These are phyloP conservation scores for Phytophthora citricola DNA, from an alignment of 352 stramenopile species.

Conservation along the genomic window DNA sequence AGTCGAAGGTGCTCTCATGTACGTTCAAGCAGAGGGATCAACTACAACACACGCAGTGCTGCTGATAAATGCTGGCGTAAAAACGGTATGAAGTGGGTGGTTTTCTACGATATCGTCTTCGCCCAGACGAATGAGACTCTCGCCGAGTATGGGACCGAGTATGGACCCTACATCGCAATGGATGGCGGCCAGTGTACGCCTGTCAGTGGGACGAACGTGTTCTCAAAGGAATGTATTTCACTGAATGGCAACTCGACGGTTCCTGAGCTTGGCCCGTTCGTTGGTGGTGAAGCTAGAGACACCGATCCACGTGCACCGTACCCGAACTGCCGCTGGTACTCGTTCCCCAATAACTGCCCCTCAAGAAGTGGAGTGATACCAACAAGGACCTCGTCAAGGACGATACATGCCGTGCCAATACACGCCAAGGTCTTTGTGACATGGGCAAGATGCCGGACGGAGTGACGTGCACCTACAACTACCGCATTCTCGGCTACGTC, in stretches of 20 bases:
- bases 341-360: constrained; percentile 64
- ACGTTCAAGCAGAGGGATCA: constrained; percentile 84
- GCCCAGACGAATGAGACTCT: constrained; percentile 53
- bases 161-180: constrained; percentile 60
- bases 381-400: constrained; percentile 40
- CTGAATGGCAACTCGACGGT: constrained; percentile 35
- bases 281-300: constrained; percentile 46
- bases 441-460: constrained; percentile 51
- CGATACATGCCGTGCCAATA: constrained; percentile 37
- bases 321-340: constrained; percentile 67
- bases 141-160: constrained; percentile 28
- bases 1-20: constrained; percentile 83
- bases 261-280: constrained; percentile 39
- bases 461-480: constrained; percentile 69
- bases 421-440: constrained; percentile 46
- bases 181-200: constrained; percentile 62
- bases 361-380: constrained; percentile 35
- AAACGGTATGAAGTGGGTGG: constrained; percentile 73
- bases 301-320: constrained; percentile 60
- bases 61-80: constrained; percentile 60
- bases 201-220: constrained; percentile 14
- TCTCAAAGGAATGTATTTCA: constrained; percentile 22
- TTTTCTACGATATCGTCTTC: constrained; percentile 75
- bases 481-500: constrained; percentile 67
- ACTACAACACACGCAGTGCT: constrained; percentile 37